Evolutionary conservation across 1,139 yeast species (phyloP), one percentile per base, ranked within the genome.

Genomic region (Yamadazyma songkhlaensis): DNA sequence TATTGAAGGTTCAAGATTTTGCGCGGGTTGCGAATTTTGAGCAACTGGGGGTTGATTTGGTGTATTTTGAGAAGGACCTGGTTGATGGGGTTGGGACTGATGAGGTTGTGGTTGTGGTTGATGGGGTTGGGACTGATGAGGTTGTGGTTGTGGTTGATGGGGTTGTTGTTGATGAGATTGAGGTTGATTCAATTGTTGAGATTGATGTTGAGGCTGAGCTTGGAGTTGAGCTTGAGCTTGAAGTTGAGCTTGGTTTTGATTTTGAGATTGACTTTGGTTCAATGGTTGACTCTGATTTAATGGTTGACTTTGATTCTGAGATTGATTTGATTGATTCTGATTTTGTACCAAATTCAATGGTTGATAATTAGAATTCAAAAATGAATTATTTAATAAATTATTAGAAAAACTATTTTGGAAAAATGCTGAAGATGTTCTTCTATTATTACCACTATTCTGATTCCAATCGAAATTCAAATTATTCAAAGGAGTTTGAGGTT

Each of bases 401-500:
- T 46, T 36, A 10, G 42, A 35, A 31, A 33, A 36, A 34, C 36
- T 40, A 6, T 41, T 34, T 32, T 40, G 43, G 51, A 62, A 64
- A 45, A 64, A 64, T 26, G 67, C 64, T 30, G 67, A 60, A 5
- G 67, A 59, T 3, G 67, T 59, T 47, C 69, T 54, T 50, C 69
- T 55, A 22, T 38, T 40, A 12, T 36, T 34, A 6, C 9, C 37
- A 14, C 24, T 23, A 13, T 31, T 32, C 44, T 53, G 56, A 38
- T 52, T 56, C 70, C 69, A 64, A 31, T 64, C 68, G 39, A 61
- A 57, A 28, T 57, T 64, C 34, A 62, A 57, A 25, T 63, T 58
- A 39, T 62, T 56, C 11, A 69, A 59, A 2, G 72, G 71, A 3
- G 72, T 64, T 42, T 62, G 71, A 5, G 71, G 72, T 35, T 62